phyloP scores from a whole-genome alignment of 345 rosid genomes.

The Citrus hindsii region DNA sequence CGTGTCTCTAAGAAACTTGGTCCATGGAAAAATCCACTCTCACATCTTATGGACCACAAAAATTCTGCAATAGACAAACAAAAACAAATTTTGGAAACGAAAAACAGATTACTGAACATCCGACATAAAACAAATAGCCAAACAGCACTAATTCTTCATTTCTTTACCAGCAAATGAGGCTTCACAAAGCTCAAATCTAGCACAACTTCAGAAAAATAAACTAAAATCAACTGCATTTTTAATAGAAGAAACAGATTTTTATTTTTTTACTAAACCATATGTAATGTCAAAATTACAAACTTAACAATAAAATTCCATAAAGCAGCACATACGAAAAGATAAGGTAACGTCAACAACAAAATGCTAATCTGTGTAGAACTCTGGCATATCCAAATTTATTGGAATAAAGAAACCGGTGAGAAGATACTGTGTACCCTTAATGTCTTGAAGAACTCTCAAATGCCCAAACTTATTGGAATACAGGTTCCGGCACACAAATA shows the following conservation, averaged over 20 bases:
- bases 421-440: not conserved
- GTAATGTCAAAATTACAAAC: not conserved
- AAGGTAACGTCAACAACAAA: not conserved
- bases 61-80: not conserved
- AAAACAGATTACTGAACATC: too few relatives aligned
- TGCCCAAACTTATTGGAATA: constrained; percentile 9
- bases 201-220: not conserved
- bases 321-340: not conserved
- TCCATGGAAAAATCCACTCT: not conserved
- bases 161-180: not conserved
- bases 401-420: not conserved
- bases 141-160: not conserved
- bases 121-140: too few relatives aligned
- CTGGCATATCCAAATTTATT: constrained; percentile 10
- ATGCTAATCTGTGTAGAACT: not conserved
- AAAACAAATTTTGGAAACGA: not conserved
- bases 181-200: not conserved
- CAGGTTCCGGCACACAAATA: not conserved
- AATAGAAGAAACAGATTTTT: not conserved
- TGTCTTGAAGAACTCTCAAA: not conserved
- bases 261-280: not conserved
- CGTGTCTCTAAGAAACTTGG: too few relatives aligned
- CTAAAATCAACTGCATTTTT: too few relatives aligned
- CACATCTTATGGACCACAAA: not conserved
- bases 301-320: not conserved